These are phyloP conservation scores for Pelagophyceae sp. DNA, from an alignment of 352 stramenopile species.

Conservation along the genomic window DNA sequence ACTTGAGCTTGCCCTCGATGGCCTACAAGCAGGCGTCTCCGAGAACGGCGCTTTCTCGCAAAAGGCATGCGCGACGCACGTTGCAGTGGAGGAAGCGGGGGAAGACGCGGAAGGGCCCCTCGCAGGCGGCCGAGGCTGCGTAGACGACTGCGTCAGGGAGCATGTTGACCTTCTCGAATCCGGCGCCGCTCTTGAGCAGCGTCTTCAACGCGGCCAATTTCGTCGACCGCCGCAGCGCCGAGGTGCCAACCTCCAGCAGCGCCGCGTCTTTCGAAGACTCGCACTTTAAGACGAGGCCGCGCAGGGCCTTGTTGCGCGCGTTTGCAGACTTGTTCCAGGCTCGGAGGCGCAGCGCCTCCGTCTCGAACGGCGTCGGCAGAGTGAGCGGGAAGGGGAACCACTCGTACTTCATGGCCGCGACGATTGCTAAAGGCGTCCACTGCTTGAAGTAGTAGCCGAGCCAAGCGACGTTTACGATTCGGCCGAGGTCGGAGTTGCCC, in stretches of 20 bases:
- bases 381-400: neutral
- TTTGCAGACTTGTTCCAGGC: neutral
- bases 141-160: neutral
- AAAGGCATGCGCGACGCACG: too few species aligned
- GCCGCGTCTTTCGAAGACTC: neutral
- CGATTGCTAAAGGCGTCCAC: neutral
- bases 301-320: neutral
- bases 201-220: neutral
- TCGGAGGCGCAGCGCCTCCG: neutral
- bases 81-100: neutral
- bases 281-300: neutral
- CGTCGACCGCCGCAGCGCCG: neutral
- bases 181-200: neutral
- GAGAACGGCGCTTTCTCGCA: too few species aligned
- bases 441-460: neutral
- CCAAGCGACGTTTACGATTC: neutral
- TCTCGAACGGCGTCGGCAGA: slow-evolving; percentile 10
- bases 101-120: neutral
- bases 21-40: too few species aligned
- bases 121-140: neutral
- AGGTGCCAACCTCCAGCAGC: neutral
- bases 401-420: neutral
- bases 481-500: neutral
- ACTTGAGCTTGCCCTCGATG: neutral
- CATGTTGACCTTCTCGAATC: neutral